Percentiles rank a stretch among this genome's conserved stretches.
Conservation (phyloP, 495 filamentous ascomycete species). For the Penicillium atrosanguineum region DNA sequence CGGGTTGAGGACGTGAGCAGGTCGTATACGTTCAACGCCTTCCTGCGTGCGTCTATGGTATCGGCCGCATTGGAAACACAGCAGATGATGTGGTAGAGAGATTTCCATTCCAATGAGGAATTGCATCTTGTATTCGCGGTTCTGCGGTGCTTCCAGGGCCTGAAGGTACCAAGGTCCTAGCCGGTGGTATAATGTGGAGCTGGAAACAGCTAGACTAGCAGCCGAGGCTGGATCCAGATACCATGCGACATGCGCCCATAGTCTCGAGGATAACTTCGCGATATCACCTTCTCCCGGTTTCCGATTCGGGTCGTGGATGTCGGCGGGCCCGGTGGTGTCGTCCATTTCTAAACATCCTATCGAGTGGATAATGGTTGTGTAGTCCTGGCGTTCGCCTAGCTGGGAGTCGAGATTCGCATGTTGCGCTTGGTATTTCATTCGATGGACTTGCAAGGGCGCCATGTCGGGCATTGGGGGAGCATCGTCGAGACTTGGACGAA, state of each 20-base stretch:
- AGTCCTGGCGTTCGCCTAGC: slow-evolving; percentile 48
- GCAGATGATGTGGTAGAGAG: slow-evolving; percentile 48
- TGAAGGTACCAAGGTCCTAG: slow-evolving; percentile 36
- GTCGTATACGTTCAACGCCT: slow-evolving; percentile 50
- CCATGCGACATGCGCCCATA: slow-evolving; percentile 44
- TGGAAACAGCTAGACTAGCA: slow-evolving; percentile 48
- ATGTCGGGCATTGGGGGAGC: slow-evolving; percentile 38
- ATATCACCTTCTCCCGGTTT: slow-evolving; percentile 44
- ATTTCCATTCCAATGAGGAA: slow-evolving; percentile 49
- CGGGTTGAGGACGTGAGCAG: slow-evolving; percentile 47
- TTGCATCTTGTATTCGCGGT: slow-evolving; percentile 35
- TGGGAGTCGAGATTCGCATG: slow-evolving; percentile 40
- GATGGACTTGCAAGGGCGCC: slow-evolving; percentile 38
- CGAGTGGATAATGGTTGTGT: slow-evolving; percentile 47
- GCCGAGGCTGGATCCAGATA: slow-evolving; percentile 43
- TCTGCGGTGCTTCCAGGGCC: slow-evolving; percentile 35
- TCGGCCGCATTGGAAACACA: slow-evolving; percentile 53
- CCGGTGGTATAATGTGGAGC: slow-evolving; percentile 39
- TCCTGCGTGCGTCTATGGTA: slow-evolving; percentile 51
- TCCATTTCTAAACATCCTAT: slow-evolving; percentile 39
- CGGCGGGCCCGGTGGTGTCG: slow-evolving; percentile 19
- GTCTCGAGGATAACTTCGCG: slow-evolving; percentile 36
- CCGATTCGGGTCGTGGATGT: slow-evolving; percentile 21
- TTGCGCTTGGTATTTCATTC: slow-evolving; percentile 34
- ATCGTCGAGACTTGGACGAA: slow-evolving; percentile 24